Evolutionary conservation across 108 stramenopile genomes (phyloP).

Genomic region (Mediolabrus comicus): DNA sequence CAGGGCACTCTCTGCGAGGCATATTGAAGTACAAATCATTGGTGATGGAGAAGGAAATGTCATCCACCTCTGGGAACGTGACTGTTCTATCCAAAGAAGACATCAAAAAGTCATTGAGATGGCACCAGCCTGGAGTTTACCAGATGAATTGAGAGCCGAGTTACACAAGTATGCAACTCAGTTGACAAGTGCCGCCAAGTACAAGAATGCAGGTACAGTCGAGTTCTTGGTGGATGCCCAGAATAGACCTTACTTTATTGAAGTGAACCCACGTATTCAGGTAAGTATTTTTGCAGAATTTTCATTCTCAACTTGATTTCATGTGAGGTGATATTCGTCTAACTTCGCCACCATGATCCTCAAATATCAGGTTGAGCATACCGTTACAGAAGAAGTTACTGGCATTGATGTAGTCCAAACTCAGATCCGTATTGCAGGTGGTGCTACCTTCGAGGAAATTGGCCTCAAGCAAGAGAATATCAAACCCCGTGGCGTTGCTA

Average conservation of each 20-base stretch:
- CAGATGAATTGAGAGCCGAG: constrained; percentile 58
- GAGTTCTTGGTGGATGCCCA: constrained; percentile 92
- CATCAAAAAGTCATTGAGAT: constrained; percentile 98
- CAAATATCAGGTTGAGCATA: constrained; percentile 98
- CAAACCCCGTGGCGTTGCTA: constrained; percentile 76
- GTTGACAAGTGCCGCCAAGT: constrained; percentile 83
- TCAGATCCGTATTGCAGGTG: constrained; percentile 91
- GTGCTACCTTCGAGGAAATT: constrained; percentile 82
- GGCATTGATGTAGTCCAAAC: constrained; percentile 93
- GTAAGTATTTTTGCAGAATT: constrained; percentile 8
- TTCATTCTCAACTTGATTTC: neutral
- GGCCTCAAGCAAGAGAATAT: constrained; percentile 74
- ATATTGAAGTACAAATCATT: constrained; percentile 96
- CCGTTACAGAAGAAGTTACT: constrained; percentile 95
- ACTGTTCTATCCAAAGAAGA: constrained; percentile 93
- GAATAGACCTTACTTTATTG: constrained; percentile 90
- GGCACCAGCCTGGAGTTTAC: constrained; percentile 90
- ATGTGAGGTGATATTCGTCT: neutral
- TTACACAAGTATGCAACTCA: constrained; percentile 87
- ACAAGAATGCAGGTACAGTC: constrained; percentile 98
- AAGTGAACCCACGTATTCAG: constrained; percentile 96
- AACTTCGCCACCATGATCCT: neutral
- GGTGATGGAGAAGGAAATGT: constrained; percentile 92
- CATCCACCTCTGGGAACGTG: constrained; percentile 93
- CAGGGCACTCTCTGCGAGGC: no score